Conservation (phyloP, 345 rosid genomes). For the Geranium brycei region DNA sequence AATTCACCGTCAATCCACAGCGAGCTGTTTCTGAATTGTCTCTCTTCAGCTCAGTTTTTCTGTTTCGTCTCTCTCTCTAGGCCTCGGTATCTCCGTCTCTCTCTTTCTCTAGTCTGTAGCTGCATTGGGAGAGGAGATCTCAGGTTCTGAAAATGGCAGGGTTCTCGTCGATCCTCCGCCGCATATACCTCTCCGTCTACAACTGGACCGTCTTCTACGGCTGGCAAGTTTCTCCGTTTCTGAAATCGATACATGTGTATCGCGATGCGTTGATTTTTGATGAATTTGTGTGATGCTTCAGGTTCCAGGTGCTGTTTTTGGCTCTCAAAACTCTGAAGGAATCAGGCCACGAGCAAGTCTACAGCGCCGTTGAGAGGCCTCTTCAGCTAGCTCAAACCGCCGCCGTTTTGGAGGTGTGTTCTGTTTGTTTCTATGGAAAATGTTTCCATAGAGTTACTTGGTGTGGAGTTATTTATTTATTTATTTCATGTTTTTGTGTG, state of each 20-base stretch:
- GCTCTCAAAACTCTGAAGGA: slow-evolving; percentile 57
- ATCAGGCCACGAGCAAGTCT: slow-evolving; percentile 59
- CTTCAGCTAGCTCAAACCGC: slow-evolving; percentile 86
- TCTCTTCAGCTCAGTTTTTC: too few species aligned
- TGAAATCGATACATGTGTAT: not conserved
- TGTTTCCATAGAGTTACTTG: not conserved
- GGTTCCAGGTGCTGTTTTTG: slow-evolving; percentile 66
- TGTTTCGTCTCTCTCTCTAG: not conserved
- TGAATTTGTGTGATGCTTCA: slow-evolving; percentile 12
- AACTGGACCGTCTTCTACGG: slow-evolving; percentile 79
- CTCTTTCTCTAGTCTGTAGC: not conserved
- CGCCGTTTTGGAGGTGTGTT: slow-evolving; percentile 69
- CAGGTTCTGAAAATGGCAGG: slow-evolving; percentile 39
- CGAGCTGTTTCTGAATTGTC: too few species aligned
- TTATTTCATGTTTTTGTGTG: slow-evolving; percentile 6
- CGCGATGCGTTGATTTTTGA: not conserved
- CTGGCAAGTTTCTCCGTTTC: slow-evolving; percentile 30
- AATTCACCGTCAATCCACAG: not conserved
- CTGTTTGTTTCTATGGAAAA: not conserved
- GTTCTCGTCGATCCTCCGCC: slow-evolving; percentile 31
- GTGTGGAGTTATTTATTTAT: not conserved
- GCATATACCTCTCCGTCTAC: slow-evolving; percentile 67
- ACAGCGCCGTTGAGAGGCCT: slow-evolving; percentile 72
- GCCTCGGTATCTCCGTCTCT: not conserved
- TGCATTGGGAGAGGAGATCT: not conserved